Conservation (phyloP, 2,329 filamentous ascomycete species). For the Cryphonectria parasitica region DNA sequence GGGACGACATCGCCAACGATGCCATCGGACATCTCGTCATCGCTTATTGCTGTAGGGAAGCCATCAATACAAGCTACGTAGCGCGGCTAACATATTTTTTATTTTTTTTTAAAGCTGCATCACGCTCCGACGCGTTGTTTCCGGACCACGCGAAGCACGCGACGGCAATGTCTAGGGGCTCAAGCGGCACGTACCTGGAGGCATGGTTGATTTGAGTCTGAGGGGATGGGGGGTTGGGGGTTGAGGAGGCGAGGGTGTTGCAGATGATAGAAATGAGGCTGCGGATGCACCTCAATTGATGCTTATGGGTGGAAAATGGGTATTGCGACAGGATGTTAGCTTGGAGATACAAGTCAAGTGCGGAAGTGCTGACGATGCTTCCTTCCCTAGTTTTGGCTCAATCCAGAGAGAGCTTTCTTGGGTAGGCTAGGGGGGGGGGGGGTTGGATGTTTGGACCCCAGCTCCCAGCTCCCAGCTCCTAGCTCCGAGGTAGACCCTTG, state of each 20-base stretch:
- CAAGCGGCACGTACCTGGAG: conserved; percentile 22
- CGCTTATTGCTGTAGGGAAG: conserved; percentile 43
- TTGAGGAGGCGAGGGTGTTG: neutral
- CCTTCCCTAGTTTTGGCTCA: neutral
- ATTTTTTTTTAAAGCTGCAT: neutral
- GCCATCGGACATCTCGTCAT: conserved; percentile 46
- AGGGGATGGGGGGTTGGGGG: too few relatives aligned
- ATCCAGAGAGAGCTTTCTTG: neutral
- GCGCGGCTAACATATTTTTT: neutral
- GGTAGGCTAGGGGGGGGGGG: neutral
- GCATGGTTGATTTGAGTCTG: conserved; percentile 14
- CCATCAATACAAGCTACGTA: neutral
- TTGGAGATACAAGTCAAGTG: neutral
- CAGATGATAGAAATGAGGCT: too few relatives aligned
- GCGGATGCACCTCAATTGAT: conserved; percentile 2
- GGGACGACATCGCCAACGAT: conserved; percentile 31
- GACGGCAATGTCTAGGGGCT: neutral
- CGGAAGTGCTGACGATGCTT: neutral
- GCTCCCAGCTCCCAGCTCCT: neutral
- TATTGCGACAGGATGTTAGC: conserved; percentile 21
- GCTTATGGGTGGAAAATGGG: neutral
- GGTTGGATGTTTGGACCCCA: too few relatives aligned
- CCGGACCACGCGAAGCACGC: neutral
- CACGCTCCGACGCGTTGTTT: conserved; percentile 21
- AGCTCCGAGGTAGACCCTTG: neutral